Percentiles rank a stretch among this genome's conserved stretches.
phyloP scores from a whole-genome alignment of 768 basidiomycete species.

The Tricholoma sp. region DNA sequence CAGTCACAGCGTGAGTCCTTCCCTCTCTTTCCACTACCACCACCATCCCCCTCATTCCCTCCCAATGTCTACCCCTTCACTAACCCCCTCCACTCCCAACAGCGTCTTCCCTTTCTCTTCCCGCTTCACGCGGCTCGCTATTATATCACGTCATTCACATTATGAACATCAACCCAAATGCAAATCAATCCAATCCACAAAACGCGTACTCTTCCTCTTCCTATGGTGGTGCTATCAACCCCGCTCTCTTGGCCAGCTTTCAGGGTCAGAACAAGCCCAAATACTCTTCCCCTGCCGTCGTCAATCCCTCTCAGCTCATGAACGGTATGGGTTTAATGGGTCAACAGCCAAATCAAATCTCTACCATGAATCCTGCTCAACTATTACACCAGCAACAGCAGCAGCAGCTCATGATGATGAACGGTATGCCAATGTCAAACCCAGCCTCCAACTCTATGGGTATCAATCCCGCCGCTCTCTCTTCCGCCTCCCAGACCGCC shows the following conservation, averaged over 20 bases:
- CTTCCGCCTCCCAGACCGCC: conserved; percentile 7
- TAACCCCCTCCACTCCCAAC: not conserved
- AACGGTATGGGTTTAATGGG: conserved; percentile 7
- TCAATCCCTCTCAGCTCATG: conserved; percentile 11
- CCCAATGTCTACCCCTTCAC: not conserved
- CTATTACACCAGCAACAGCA: conserved; percentile 3
- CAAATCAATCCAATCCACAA: not conserved
- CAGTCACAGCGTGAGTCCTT: no score
- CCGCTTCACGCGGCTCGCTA: no score
- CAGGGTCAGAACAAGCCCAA: conserved; percentile 1
- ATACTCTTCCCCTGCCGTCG: not conserved
- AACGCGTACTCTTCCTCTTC: not conserved
- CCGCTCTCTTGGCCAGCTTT: conserved; percentile 10
- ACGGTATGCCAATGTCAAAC: no score
- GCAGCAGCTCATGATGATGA: conserved; percentile 9
- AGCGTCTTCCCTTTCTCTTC: no score
- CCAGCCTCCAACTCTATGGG: not conserved
- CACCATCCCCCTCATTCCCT: not conserved
- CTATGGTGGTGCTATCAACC: conserved; percentile 4
- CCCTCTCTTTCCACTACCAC: not conserved
- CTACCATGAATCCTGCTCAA: conserved; percentile 6
- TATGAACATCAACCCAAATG: not conserved
- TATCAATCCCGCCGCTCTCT: conserved; percentile 15
- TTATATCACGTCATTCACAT: not conserved
- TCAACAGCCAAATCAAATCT: no score